Evolutionary conservation across 75 land plant species (phyloP), one percentile per base, ranked within the genome.

Genomic region (Cupressus sempervirens): DNA sequence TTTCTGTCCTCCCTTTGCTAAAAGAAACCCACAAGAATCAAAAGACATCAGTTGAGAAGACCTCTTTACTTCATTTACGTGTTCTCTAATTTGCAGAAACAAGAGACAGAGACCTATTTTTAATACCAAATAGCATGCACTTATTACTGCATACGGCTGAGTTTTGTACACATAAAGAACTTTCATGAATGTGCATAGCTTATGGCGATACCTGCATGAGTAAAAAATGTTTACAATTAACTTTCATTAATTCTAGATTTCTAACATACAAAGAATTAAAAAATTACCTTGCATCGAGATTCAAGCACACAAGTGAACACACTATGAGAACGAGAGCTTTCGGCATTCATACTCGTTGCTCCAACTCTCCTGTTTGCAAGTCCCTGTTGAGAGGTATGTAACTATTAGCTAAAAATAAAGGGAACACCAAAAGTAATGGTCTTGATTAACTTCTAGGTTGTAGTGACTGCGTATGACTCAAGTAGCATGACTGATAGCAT

Each of bases 291-390:
- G 86, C 90, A 94, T 32, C 94, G 93, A 75, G 91, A 96, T 88
- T 96, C 98, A 70, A 98, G 88, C 75, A 98, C 92, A 88, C 98
- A 98, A 84, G 97, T 98, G 83, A 98, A 98, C 80, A 98, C 97
- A 89, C 92, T 90, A 82, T 98, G 99, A 35, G 99, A 98, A 11
- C 99, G 94, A 11, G 99, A 98, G 87, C 99, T 98, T 68, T 98
- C 98, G 34, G 94, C 91, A 87, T 98, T 98, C 86, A 98, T 91
- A 82, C 92, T 90, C 29, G 98, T 98, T 80, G 95, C 87, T 79
- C 95, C 98, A 74, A 91, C 91, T 84, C 95, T 94, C 83, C 98
- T 93, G 72, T 98, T 98, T 82, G 94, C 89, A 82, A 98, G 88
- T 53, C 99, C 99, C 99, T 97, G 90, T 23, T 41, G 45, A 79